phyloP scores from a whole-genome alignment of 495 filamentous ascomycete species.

The Xylaria longipes region DNA sequence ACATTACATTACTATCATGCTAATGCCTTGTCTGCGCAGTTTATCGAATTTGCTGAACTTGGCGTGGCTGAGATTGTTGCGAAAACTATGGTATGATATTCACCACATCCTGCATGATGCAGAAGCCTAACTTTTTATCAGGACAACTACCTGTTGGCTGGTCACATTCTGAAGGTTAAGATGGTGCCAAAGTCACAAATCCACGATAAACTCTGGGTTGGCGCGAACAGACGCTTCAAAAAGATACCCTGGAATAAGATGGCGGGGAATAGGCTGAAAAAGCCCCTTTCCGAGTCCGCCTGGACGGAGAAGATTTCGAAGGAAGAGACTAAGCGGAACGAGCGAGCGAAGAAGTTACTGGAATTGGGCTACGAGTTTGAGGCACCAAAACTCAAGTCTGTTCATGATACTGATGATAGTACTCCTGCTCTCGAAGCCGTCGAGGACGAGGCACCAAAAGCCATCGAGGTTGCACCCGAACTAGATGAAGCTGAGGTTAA shows the following conservation, averaged over 20 bases:
- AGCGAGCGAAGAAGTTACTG: conserved; percentile 76
- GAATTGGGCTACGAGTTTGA: conserved; percentile 85
- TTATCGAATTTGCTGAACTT: conserved; percentile 82
- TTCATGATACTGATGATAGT: conserved; percentile 48
- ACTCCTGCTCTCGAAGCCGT: conserved; percentile 39
- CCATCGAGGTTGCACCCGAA: conserved; percentile 37
- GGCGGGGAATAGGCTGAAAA: conserved; percentile 73
- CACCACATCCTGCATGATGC: background rate
- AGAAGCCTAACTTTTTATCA: conserved; percentile 8
- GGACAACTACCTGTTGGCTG: conserved; percentile 94
- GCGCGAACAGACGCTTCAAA: conserved; percentile 88
- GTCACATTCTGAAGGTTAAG: conserved; percentile 88
- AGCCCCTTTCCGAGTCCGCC: conserved; percentile 69
- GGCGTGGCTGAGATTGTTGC: conserved; percentile 87
- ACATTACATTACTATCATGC: background rate
- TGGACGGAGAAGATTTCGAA: conserved; percentile 76
- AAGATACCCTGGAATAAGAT: conserved; percentile 82
- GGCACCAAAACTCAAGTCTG: conserved; percentile 71
- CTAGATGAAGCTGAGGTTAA: conserved; percentile 21
- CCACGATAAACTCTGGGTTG: conserved; percentile 82
- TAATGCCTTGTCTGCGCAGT: conserved; percentile 41
- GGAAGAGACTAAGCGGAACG: conserved; percentile 70
- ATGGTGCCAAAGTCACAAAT: conserved; percentile 75
- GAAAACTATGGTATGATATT: conserved; percentile 74
- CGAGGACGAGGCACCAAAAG: conserved; percentile 47